Percentiles rank a stretch among this genome's conserved stretches.
Evolutionary conservation across 2,329 filamentous ascomycete species (phyloP).

Genomic region (Periconia digitata): DNA sequence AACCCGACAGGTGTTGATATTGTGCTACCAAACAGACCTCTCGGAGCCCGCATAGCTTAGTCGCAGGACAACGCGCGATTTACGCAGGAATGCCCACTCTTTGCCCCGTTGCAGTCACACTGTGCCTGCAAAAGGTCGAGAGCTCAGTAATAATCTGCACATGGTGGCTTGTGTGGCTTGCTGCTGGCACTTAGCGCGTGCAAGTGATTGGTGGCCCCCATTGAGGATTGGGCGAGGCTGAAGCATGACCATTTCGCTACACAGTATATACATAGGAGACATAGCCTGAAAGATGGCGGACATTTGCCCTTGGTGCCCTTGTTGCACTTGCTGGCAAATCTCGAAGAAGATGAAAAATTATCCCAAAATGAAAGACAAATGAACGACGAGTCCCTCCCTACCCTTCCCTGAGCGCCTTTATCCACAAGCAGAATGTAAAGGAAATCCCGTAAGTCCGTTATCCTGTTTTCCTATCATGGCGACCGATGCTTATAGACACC

Average conservation of each 20-base stretch:
- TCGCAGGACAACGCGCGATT: no score
- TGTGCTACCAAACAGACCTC: neutral
- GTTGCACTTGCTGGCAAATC: no score
- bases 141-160: neutral
- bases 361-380: neutral
- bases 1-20: neutral
- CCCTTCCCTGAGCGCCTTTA: neutral
- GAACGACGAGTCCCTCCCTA: neutral
- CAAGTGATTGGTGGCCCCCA: slow-evolving; percentile 3
- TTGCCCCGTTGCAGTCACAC: neutral
- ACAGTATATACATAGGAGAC: slow-evolving; percentile 1
- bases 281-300: no score
- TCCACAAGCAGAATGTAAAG: neutral
- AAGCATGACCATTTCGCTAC: neutral
- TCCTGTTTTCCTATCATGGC: neutral
- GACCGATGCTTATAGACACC: neutral
- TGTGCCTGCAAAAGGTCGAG: neutral
- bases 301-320: no score
- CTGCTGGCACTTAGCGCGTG: neutral
- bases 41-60: no score
- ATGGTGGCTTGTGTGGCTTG: neutral
- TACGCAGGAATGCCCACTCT: no score
- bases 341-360: neutral
- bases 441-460: neutral
- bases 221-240: neutral